Evolutionary conservation across 495 filamentous ascomycete genomes (phyloP).

Genomic region (Neurospora tetraspora): DNA sequence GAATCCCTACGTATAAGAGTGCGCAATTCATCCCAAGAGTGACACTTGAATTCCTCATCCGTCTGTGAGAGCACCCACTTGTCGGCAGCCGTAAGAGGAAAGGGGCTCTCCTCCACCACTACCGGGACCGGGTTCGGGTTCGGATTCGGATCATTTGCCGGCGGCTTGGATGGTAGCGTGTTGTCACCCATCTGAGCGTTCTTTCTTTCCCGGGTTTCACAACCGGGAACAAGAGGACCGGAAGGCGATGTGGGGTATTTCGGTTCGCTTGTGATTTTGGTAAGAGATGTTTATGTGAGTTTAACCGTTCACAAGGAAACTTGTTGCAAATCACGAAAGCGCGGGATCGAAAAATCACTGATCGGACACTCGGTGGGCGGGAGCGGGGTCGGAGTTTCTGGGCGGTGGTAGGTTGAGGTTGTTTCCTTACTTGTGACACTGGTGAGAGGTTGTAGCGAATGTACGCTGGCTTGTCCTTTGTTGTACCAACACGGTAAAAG

Average conservation of each 20-base stretch:
- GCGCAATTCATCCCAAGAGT: slow-evolving; percentile 60
- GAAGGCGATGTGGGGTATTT: neutral
- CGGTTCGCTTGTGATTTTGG: neutral
- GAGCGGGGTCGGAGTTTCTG: neutral
- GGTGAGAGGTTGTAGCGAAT: neutral
- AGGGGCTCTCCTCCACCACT: slow-evolving; percentile 34
- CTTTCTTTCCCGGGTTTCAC: neutral
- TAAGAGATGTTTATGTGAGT: neutral
- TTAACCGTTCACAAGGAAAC: neutral
- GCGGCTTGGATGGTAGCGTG: neutral
- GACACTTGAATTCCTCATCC: slow-evolving; percentile 57
- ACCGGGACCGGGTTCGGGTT: neutral
- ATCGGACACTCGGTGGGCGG: neutral
- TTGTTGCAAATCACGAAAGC: neutral
- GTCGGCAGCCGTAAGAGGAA: slow-evolving; percentile 57
- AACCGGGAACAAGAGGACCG: neutral
- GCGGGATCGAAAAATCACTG: neutral
- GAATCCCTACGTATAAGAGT: slow-evolving; percentile 52
- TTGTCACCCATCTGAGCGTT: slow-evolving; percentile 13
- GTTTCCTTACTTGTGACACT: neutral
- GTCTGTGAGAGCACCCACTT: slow-evolving; percentile 54
- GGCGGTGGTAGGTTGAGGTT: neutral
- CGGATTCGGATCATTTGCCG: neutral
- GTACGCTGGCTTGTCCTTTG: neutral
- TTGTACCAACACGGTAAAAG: neutral